A percentile compares a stretch with the other conserved stretches of the same genome.
Evolutionary conservation across 169 alveolate species (phyloP).

Genomic region (Plasmodium blacklocki): DNA sequence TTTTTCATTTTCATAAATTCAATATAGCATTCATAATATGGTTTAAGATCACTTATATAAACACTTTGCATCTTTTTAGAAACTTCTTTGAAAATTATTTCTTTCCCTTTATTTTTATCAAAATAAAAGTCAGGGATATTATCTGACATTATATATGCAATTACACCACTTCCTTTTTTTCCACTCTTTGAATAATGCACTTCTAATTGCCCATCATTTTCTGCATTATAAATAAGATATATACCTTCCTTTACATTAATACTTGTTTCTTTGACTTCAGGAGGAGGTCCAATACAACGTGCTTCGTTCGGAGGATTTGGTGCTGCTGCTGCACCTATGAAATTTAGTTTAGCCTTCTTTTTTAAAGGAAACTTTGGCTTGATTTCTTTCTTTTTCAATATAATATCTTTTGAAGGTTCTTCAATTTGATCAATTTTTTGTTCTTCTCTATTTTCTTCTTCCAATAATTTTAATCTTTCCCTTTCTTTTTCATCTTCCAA

Average conservation of each 20-base stretch:
- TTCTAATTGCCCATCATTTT: conserved; percentile 69
- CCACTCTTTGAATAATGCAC: conserved; percentile 41
- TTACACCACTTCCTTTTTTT: conserved; percentile 49
- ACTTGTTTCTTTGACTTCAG: conserved; percentile 39
- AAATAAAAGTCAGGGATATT: conserved; percentile 81
- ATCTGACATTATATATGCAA: conserved; percentile 72
- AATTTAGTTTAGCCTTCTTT: conserved; percentile 59
- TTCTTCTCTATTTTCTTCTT: conserved; percentile 26
- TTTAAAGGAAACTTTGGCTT: conserved; percentile 21
- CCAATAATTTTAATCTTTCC: neutral
- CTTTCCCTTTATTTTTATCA: conserved; percentile 69
- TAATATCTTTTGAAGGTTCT: conserved; percentile 17
- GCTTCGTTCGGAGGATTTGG: conserved; percentile 52
- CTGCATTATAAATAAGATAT: conserved; percentile 43
- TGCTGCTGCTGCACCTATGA: conserved; percentile 70
- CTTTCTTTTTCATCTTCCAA: conserved; percentile 41
- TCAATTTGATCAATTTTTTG: neutral
- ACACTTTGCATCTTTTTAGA: conserved; percentile 77
- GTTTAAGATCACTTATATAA: conserved; percentile 82
- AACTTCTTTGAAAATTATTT: conserved; percentile 76
- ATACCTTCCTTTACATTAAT: conserved; percentile 28
- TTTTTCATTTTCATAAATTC: conserved; percentile 78
- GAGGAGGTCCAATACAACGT: conserved; percentile 42
- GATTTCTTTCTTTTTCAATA: conserved; percentile 13
- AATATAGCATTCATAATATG: conserved; percentile 80